These are phyloP conservation scores for Ophiostoma sp. DNA, from an alignment of 2,329 filamentous ascomycete genomes.

Conservation along the genomic window DNA sequence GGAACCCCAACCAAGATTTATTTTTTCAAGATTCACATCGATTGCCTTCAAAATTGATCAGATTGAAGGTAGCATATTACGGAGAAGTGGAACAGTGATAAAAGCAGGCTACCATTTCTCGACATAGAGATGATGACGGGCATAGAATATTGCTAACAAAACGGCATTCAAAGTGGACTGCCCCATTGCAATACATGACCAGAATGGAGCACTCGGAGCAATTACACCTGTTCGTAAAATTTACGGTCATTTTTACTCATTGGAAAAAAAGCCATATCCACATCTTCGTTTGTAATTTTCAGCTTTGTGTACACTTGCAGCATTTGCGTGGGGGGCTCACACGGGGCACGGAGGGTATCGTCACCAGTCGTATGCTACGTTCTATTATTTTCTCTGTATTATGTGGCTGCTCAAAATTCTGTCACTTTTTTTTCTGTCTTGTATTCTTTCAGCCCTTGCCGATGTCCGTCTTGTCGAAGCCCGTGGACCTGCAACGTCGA, in stretches of 20 bases:
- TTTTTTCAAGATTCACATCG: not conserved
- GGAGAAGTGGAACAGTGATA: not conserved
- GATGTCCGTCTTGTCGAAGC: not conserved
- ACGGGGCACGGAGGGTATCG: not conserved
- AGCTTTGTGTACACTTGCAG: not conserved
- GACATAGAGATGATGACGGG: too few species aligned
- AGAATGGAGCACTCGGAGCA: not conserved
- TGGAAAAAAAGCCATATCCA: not conserved
- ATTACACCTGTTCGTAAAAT: not conserved
- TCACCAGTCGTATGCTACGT: too few species aligned
- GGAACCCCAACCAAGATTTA: not conserved
- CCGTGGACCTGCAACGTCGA: not conserved
- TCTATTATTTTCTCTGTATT: too few species aligned
- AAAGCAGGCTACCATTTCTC: not conserved
- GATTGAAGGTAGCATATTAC: not conserved
- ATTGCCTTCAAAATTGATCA: not conserved
- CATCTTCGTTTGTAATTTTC: not conserved
- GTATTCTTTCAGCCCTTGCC: not conserved
- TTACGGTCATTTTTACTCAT: not conserved
- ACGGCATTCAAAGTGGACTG: not conserved
- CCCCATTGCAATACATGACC: not conserved
- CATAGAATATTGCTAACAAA: not conserved
- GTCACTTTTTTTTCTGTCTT: not conserved
- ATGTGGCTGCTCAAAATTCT: not conserved
- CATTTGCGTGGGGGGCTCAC: not conserved